Base-by-base conservation (phyloP, 2,329 filamentous ascomycete genomes). In the Pestalotiopsis sp. region DNA sequence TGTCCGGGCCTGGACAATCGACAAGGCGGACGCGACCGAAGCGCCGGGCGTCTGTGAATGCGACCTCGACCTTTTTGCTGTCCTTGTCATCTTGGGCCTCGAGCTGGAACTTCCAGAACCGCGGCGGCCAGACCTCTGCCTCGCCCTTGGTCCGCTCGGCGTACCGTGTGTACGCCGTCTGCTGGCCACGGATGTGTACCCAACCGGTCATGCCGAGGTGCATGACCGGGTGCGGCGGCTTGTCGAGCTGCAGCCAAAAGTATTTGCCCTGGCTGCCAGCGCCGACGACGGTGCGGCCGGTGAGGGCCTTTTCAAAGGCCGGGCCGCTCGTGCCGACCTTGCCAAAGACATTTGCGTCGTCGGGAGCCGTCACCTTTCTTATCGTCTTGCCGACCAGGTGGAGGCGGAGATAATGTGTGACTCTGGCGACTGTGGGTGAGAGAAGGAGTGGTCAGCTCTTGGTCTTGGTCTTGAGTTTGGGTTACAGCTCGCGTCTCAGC, bases 221-320 rank as follows among this genome's bases (percentile, higher is more conserved):
- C 90, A 97, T 94, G 38, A 98, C 89, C 0, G 93, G 89, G 80
- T 98, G 96, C 1, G 95, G 95, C 12, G 94, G 87, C 11, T 87
- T 92, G 49, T 94, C 90, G 25, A 98, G 85, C 85, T 83, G 81
- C 41, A 84, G 88, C 90, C 96, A 99, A 79, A 99, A 98, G 78
- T 98, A 98, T 86, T 98, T 99, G 11, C 96, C 96, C 78, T 98
- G 96, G 69, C 92, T 94, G 4, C 92, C 93, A 4, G 92, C 93
- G 67, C 84, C 85, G 9, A 89, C 69, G 3, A 90, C 89, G 76
- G 90, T 94, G 76, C 92, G 95, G 4, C 94, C 94, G 3, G 86
- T 86, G 76, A 98, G 84, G 1, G 92, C 90, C 67, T 89, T 86
- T 74, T 93, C 85, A 71, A 99, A 94, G 38, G 91, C 92, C 0